Evolutionary conservation across 805 yeast genomes (phyloP).

Genomic region (Teunomyces lycoperdinae): DNA sequence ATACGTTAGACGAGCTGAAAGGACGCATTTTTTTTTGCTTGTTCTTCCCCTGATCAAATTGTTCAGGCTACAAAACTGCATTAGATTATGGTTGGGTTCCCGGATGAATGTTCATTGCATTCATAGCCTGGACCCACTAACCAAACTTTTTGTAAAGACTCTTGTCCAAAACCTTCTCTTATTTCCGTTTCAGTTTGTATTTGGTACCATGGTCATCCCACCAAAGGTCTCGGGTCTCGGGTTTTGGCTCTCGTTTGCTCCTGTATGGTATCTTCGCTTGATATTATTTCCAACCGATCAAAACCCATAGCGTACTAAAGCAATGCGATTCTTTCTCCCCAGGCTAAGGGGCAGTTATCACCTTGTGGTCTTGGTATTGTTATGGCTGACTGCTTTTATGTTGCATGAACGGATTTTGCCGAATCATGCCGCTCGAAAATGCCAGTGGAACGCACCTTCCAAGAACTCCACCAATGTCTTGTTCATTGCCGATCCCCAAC

Average conservation of each 20-base stretch:
- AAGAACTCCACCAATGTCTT: conserved; percentile 24
- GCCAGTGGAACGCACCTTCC: conserved; percentile 30
- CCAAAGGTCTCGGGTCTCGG: no score
- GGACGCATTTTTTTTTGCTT: background rate
- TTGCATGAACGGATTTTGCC: conserved; percentile 36
- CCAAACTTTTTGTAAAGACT: no score
- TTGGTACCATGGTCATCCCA: no score
- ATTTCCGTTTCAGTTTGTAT: no score
- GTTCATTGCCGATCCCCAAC: conserved; percentile 44
- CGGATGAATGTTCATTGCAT: no score
- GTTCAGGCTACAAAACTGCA: background rate
- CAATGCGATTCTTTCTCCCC: conserved; percentile 12
- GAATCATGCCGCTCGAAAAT: conserved; percentile 19
- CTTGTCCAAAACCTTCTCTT: no score
- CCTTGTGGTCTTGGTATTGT: conserved; percentile 18
- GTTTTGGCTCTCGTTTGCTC: background rate
- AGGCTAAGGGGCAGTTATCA: conserved; percentile 28
- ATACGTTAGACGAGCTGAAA: background rate
- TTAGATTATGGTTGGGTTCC: no score
- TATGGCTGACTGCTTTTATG: conserved; percentile 31
- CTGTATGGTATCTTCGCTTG: background rate
- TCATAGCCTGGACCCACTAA: no score
- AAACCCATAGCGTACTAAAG: background rate
- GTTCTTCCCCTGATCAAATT: background rate
- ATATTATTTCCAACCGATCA: background rate